Evolutionary conservation across 1,139 yeast genomes (phyloP).

Genomic region (Nakaseomyces delphensis): DNA sequence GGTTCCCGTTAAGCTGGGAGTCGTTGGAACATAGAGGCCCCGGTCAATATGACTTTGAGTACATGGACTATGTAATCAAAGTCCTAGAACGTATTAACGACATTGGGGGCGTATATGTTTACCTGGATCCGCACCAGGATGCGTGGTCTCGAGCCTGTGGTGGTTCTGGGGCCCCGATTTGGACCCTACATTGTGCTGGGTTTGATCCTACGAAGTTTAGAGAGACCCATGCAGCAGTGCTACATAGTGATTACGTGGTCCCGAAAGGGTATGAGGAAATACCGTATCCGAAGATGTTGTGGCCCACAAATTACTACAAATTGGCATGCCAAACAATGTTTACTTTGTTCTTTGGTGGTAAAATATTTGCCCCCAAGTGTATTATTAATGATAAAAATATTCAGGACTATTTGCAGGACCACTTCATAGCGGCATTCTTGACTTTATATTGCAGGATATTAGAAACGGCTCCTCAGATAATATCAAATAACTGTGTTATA

Average conservation of each 20-base stretch:
- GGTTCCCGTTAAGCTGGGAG: conserved; percentile 85
- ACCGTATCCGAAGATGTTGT: conserved; percentile 72
- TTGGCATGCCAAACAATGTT: conserved; percentile 77
- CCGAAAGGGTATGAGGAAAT: conserved; percentile 22
- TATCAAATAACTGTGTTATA: conserved; percentile 42
- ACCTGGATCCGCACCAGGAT: conserved; percentile 88
- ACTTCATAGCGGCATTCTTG: conserved; percentile 48
- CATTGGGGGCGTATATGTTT: conserved; percentile 70
- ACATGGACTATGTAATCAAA: conserved; percentile 58
- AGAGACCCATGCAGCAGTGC: conserved; percentile 61
- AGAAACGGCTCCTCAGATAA: conserved; percentile 43
- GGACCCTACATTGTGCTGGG: conserved; percentile 96
- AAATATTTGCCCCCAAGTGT: conserved; percentile 59
- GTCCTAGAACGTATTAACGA: conserved; percentile 50
- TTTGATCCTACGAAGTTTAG: conserved; percentile 64
- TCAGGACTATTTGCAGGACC: conserved; percentile 65
- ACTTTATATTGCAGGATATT: conserved; percentile 47
- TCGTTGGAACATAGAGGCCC: conserved; percentile 89
- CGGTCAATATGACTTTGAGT: conserved; percentile 69
- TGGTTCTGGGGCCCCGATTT: conserved; percentile 93
- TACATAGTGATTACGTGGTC: conserved; percentile 47
- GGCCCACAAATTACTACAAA: conserved; percentile 83
- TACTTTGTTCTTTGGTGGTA: conserved; percentile 77
- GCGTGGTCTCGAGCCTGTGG: conserved; percentile 88
- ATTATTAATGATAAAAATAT: conserved; percentile 62